Evolutionary conservation across 305 asterid species (phyloP).

Genomic region (Solanum aculeatissimum): DNA sequence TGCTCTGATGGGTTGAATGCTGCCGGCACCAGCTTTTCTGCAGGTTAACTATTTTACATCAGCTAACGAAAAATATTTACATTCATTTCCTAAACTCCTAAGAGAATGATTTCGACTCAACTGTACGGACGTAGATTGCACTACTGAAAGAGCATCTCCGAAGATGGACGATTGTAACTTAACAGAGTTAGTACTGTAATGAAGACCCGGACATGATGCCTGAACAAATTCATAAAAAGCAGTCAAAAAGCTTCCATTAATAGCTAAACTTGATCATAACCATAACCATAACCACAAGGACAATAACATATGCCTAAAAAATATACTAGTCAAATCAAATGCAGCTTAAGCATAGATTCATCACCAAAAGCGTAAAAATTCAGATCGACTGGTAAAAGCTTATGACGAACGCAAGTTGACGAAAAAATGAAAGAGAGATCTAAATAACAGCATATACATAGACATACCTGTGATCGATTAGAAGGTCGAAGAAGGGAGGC

Average conservation of each 20-base stretch:
- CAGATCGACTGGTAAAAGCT: neutral
- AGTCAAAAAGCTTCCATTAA: neutral
- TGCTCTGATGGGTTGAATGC: conserved; percentile 58
- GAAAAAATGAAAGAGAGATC: neutral
- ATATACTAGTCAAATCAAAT: neutral
- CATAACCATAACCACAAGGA: neutral
- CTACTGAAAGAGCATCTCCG: conserved; percentile 32
- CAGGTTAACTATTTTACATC: neutral
- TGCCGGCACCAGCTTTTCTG: conserved; percentile 32
- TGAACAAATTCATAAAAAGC: neutral
- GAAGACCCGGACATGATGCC: neutral
- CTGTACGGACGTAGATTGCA: conserved; percentile 36
- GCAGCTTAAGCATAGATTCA: neutral
- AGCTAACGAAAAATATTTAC: neutral
- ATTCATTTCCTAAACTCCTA: neutral
- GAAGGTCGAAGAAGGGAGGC: neutral
- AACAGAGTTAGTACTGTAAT: neutral
- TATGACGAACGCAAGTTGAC: neutral
- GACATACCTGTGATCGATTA: conserved; percentile 2
- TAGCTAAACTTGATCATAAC: neutral
- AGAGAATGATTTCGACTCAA: conserved; percentile 25
- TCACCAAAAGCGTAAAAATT: neutral
- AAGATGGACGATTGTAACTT: conserved; percentile 19
- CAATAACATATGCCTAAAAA: neutral
- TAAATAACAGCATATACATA: neutral